phyloP scores from a whole-genome alignment of 1,139 yeast genomes.

The Pichia sp. region DNA sequence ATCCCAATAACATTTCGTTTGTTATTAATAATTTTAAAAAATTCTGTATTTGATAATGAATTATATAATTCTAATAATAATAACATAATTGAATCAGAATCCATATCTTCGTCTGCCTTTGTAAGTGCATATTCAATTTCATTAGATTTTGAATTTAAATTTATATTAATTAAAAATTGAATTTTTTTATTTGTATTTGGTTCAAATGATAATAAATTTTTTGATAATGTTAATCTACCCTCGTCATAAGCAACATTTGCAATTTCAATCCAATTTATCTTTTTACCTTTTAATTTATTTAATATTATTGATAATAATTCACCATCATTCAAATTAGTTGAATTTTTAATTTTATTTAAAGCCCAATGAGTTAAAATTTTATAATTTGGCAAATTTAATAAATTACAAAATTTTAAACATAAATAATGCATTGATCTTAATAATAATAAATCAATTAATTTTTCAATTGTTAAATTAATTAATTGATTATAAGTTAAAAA shows the following conservation, averaged over 20 bases:
- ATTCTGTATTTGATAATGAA: conserved; percentile 45
- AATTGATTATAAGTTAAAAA: conserved; percentile 58
- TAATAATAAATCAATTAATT: conserved; percentile 52
- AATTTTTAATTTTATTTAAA: conserved; percentile 55
- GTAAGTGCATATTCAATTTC: conserved; percentile 66
- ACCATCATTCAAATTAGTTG: conserved; percentile 50
- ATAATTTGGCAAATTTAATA: conserved; percentile 48
- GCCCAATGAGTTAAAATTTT: conserved; percentile 78
- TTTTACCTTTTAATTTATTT: conserved; percentile 35
- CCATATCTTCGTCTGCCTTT: conserved; percentile 62
- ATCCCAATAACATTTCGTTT: conserved; percentile 34
- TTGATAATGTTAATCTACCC: conserved; percentile 68
- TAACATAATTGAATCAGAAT: conserved; percentile 57
- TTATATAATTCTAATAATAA: conserved; percentile 50
- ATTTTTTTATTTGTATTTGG: conserved; percentile 59
- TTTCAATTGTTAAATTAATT: conserved; percentile 44
- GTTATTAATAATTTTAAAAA: conserved; percentile 47
- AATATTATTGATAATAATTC: conserved; percentile 48
- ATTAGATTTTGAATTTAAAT: conserved; percentile 21
- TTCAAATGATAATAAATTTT: conserved; percentile 60
- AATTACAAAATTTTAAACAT: conserved; percentile 55
- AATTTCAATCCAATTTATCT: conserved; percentile 55
- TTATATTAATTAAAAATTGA: conserved; percentile 59
- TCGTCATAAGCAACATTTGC: conserved; percentile 74
- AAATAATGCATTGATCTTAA: conserved; percentile 56